Percentiles rank a stretch among this genome's conserved stretches.
Conservation (phyloP, 2,329 filamentous ascomycete genomes). For the Ascochyta lentis region DNA sequence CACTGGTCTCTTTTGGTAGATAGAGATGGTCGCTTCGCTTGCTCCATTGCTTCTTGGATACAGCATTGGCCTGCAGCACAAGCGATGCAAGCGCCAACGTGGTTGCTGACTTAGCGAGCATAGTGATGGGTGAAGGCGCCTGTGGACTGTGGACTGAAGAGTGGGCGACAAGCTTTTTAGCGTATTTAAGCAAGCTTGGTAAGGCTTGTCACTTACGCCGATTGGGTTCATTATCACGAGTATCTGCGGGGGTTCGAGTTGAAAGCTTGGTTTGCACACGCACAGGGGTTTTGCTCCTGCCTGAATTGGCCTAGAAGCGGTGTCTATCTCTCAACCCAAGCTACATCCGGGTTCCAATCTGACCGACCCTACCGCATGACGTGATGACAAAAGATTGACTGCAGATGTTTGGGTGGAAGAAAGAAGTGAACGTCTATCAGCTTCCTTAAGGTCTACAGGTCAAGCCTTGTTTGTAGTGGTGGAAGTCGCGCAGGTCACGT, state of each 20-base stretch:
- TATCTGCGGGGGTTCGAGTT: conserved; percentile 7
- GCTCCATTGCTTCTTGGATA: conserved; percentile 30
- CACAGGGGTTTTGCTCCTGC: conserved; percentile 20
- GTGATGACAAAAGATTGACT: neutral
- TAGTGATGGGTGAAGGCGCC: conserved; percentile 2
- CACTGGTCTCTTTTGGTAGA: conserved; percentile 50
- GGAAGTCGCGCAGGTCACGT: neutral
- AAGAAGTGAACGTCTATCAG: neutral
- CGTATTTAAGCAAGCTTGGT: conserved; percentile 19
- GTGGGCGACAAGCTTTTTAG: conserved; percentile 20
- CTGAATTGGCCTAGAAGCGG: conserved; percentile 19
- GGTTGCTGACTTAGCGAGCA: conserved; percentile 22
- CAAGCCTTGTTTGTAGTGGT: neutral
- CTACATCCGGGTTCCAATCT: conserved; percentile 4
- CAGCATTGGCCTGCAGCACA: conserved; percentile 21
- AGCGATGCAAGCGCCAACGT: conserved; percentile 23
- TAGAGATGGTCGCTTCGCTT: conserved; percentile 29
- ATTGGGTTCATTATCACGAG: conserved; percentile 20
- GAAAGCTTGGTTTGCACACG: conserved; percentile 5
- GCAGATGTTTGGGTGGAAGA: neutral
- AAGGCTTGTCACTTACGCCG: conserved; percentile 20
- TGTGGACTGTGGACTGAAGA: neutral
- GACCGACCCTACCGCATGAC: conserved; percentile 7
- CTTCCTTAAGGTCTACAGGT: conserved; percentile 4
- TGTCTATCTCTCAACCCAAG: conserved; percentile 9